These are phyloP conservation scores for Barnettozyma californica DNA, from an alignment of 805 yeast genomes.

Conservation along the genomic window DNA sequence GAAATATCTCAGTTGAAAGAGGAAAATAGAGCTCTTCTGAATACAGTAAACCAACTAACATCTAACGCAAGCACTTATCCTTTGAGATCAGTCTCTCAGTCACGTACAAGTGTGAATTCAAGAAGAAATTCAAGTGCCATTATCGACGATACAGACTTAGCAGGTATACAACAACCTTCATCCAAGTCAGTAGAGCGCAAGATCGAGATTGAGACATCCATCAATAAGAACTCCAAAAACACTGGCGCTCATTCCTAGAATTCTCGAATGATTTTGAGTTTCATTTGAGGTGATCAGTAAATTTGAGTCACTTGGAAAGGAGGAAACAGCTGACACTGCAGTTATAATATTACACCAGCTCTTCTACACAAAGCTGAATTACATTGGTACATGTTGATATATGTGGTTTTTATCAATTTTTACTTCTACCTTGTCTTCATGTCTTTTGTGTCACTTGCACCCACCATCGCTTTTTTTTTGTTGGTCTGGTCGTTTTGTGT, in stretches of 20 bases:
- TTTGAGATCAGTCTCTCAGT: conserved; percentile 1
- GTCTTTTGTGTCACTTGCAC: too few species aligned
- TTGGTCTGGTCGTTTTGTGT: neutral
- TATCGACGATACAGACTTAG: neutral
- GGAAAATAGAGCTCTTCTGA: conserved; percentile 40
- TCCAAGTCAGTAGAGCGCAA: neutral
- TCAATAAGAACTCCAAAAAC: neutral
- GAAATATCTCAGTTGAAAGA: conserved; percentile 51
- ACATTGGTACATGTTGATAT: too few species aligned
- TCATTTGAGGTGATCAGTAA: too few species aligned
- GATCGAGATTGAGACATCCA: neutral
- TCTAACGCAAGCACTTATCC: conserved; percentile 3
- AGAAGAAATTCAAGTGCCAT: conserved; percentile 12
- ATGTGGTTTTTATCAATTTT: too few species aligned
- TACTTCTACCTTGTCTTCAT: too few species aligned
- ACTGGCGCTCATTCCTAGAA: neutral
- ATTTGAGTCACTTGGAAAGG: too few species aligned
- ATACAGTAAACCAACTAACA: conserved; percentile 20
- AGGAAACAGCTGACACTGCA: too few species aligned
- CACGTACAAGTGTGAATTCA: conserved; percentile 11
- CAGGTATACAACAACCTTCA: neutral
- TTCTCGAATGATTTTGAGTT: too few species aligned
- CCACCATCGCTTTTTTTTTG: too few species aligned
- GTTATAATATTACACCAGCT: too few species aligned
- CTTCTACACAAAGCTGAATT: too few species aligned